Conservation (phyloP, 805 yeast species). For the Myxozyma melibiosi region DNA sequence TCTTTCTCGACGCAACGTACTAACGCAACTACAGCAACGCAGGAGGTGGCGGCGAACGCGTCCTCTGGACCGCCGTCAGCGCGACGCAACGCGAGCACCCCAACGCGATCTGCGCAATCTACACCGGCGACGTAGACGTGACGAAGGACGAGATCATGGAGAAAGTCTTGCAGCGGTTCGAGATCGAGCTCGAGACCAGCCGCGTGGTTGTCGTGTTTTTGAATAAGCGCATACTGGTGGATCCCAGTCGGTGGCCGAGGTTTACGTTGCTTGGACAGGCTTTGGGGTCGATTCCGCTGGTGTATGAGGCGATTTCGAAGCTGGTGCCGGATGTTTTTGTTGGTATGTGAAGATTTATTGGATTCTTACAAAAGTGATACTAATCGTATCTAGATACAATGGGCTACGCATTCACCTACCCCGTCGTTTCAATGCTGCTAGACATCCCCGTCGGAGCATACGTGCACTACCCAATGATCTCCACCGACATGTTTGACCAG, state of each 20-base stretch:
- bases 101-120: slow-evolving; percentile 63
- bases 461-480: slow-evolving; percentile 93
- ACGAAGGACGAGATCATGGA: slow-evolving; percentile 31
- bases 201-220: slow-evolving; percentile 67
- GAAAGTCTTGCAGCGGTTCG: slow-evolving; percentile 59
- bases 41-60: slow-evolving; percentile 98
- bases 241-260: slow-evolving; percentile 70
- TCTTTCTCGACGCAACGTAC: neutral
- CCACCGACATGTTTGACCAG: slow-evolving; percentile 79
- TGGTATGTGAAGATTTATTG: slow-evolving; percentile 41
- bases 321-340: slow-evolving; percentile 85
- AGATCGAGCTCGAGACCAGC: slow-evolving; percentile 48
- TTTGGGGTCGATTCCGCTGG: slow-evolving; percentile 69
- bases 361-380: neutral
- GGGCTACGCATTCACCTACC: slow-evolving; percentile 89
- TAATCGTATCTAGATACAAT: slow-evolving; percentile 58
- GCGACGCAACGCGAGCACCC: slow-evolving; percentile 58
- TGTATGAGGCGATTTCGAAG: slow-evolving; percentile 67
- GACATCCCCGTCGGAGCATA: slow-evolving; percentile 80
- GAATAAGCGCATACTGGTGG: slow-evolving; percentile 60
- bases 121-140: slow-evolving; percentile 63
- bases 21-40: slow-evolving; percentile 62
- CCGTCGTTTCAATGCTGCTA: slow-evolving; percentile 57
- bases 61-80: slow-evolving; percentile 89
- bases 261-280: slow-evolving; percentile 89